Percentiles rank a stretch among this genome's conserved stretches.
phyloP scores from a whole-genome alignment of 768 basidiomycete genomes.

The Mycena kentingensis region DNA sequence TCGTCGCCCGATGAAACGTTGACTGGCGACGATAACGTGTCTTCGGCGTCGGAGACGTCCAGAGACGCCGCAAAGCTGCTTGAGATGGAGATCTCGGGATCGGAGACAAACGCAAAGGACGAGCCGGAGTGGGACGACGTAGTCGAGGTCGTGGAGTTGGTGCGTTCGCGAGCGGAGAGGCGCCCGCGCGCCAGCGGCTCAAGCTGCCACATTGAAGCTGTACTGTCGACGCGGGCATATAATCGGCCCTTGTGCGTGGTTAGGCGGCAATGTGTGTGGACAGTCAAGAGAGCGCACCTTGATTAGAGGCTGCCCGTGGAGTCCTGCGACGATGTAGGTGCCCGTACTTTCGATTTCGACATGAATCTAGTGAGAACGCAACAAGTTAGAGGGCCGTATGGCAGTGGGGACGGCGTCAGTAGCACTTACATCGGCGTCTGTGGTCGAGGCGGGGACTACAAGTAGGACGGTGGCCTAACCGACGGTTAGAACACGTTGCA shows the following conservation, averaged over 20 bases:
- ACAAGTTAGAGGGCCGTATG: not conserved
- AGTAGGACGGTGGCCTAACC: conserved; percentile 15
- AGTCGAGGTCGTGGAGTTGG: conserved; percentile 73
- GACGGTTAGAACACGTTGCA: conserved; percentile 13
- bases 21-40: conserved; percentile 57
- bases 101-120: conserved; percentile 82
- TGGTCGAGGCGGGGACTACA: conserved; percentile 65
- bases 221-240: conserved; percentile 67
- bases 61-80: conserved; percentile 84
- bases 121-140: conserved; percentile 65
- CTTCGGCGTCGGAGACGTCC: conserved; percentile 75
- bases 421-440: conserved; percentile 61
- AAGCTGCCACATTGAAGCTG: conserved; percentile 76
- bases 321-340: conserved; percentile 71
- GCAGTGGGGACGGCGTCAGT: conserved; percentile 45
- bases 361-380: conserved; percentile 13
- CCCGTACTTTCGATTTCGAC: conserved; percentile 52
- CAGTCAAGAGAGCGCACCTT: conserved; percentile 53
- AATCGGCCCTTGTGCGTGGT: conserved; percentile 58
- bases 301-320: conserved; percentile 69
- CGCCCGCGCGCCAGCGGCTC: conserved; percentile 59
- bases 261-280: not conserved
- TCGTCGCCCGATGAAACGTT: conserved; percentile 61
- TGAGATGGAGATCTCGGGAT: conserved; percentile 81
- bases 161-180: conserved; percentile 65